phyloP scores from a whole-genome alignment of 2,329 filamentous ascomycete genomes.

The Akanthomyces lecanii region DNA sequence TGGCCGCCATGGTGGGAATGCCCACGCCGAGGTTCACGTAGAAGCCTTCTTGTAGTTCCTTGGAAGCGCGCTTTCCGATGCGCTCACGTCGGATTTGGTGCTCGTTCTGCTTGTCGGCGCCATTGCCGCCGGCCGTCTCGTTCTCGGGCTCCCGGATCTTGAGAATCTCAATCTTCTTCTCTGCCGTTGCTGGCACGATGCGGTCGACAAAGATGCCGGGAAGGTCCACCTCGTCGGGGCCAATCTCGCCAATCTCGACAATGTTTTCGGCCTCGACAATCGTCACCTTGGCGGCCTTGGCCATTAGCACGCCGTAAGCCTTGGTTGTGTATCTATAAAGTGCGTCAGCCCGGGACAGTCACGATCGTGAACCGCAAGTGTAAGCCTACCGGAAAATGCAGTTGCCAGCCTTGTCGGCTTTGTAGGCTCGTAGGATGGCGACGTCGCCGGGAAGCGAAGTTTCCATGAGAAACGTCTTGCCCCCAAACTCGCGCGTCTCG shows the following conservation, averaged over 20 bases:
- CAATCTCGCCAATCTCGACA: constrained; percentile 67
- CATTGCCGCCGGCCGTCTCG: constrained; percentile 30
- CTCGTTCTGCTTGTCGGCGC: constrained; percentile 38
- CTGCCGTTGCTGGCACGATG: constrained; percentile 67
- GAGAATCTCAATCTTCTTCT: constrained; percentile 68
- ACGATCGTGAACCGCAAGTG: not conserved
- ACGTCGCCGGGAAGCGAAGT: constrained; percentile 71
- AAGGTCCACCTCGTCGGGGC: constrained; percentile 70
- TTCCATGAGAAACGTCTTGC: constrained; percentile 72
- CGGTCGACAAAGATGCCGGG: constrained; percentile 81
- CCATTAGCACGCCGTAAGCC: constrained; percentile 72
- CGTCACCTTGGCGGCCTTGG: constrained; percentile 70
- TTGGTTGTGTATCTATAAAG: constrained; percentile 61
- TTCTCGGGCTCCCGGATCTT: constrained; percentile 49
- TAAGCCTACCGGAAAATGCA: constrained; percentile 65
- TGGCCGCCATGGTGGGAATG: constrained; percentile 83
- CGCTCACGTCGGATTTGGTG: constrained; percentile 57
- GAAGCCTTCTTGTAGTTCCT: constrained; percentile 75
- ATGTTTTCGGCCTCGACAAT: constrained; percentile 86
- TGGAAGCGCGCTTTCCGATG: constrained; percentile 72
- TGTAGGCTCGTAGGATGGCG: constrained; percentile 72
- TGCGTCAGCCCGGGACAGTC: not conserved
- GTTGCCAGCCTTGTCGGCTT: constrained; percentile 72
- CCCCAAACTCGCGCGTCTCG: constrained; percentile 69
- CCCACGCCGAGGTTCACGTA: constrained; percentile 79